Evolutionary conservation across 1,284 basidiomycete species (phyloP).

Genomic region (Grifola frondosa): DNA sequence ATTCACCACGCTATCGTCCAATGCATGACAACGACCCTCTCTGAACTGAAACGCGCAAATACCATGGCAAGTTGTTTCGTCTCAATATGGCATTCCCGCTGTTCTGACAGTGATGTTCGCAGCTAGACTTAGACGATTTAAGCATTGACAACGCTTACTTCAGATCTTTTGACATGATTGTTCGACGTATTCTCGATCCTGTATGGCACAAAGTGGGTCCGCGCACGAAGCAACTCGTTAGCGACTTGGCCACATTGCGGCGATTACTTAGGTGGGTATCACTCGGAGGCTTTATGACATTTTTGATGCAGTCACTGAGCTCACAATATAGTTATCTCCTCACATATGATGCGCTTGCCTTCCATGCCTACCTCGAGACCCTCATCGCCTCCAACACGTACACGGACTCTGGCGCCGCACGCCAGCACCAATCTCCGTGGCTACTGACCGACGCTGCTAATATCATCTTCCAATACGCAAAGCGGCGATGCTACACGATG

Average conservation of each 20-base stretch:
- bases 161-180: slow-evolving; percentile 88
- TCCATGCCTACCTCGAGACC: slow-evolving; percentile 91
- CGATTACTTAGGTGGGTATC: slow-evolving; percentile 78
- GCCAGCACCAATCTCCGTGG: slow-evolving; percentile 79
- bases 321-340: slow-evolving; percentile 69
- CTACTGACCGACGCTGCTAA: slow-evolving; percentile 89
- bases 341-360: slow-evolving; percentile 89
- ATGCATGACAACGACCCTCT: slow-evolving; percentile 90
- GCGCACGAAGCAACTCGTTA: slow-evolving; percentile 89
- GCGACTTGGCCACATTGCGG: slow-evolving; percentile 84
- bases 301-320: slow-evolving; percentile 1
- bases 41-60: slow-evolving; percentile 89
- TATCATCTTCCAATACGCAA: slow-evolving; percentile 83
- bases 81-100: neutral
- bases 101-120: slow-evolving; percentile 10
- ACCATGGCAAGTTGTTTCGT: slow-evolving; percentile 53
- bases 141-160: slow-evolving; percentile 95
- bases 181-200: slow-evolving; percentile 86
- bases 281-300: neutral
- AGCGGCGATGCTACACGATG: slow-evolving; percentile 73
- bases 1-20: slow-evolving; percentile 94
- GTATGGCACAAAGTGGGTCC: slow-evolving; percentile 97
- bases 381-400: slow-evolving; percentile 76
- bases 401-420: slow-evolving; percentile 47
- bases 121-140: slow-evolving; percentile 94